Evolutionary conservation across 2,329 filamentous ascomycete genomes (phyloP).

Genomic region (Penicillium concentricum): DNA sequence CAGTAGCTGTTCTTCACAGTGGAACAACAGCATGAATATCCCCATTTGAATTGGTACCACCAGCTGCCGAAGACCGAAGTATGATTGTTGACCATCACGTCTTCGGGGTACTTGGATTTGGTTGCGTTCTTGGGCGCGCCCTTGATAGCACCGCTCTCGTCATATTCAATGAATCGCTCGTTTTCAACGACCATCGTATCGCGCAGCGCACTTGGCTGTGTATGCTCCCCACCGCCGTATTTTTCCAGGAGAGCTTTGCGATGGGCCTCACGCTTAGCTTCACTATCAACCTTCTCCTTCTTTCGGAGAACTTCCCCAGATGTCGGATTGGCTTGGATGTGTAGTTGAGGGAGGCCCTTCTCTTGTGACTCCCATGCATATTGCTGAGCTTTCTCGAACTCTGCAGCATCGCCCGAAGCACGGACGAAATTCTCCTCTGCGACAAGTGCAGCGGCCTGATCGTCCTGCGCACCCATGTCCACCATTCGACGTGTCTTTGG

Average conservation of each 20-base stretch:
- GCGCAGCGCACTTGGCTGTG: constrained; percentile 62
- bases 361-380: constrained; percentile 98
- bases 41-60: constrained; percentile 96
- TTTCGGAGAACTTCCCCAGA: constrained; percentile 82
- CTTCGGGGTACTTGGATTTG: constrained; percentile 89
- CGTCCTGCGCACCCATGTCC: constrained; percentile 74
- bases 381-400: constrained; percentile 83
- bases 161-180: constrained; percentile 90
- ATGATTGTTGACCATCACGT: constrained; percentile 87
- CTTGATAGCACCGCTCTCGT: constrained; percentile 85
- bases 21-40: constrained; percentile 92
- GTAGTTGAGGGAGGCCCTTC: constrained; percentile 72
- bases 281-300: constrained; percentile 72
- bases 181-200: constrained; percentile 72
- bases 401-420: constrained; percentile 83
- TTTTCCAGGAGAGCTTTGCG: constrained; percentile 73
- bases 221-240: constrained; percentile 70
- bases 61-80: constrained; percentile 92
- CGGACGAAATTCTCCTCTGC: constrained; percentile 92
- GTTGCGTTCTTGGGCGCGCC: constrained; percentile 73
- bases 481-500: constrained; percentile 93
- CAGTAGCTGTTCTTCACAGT: constrained; percentile 96
- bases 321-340: constrained; percentile 95
- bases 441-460: constrained; percentile 77
- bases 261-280: constrained; percentile 65